Base-by-base conservation (phyloP, 1,284 basidiomycete species). In the Phenoliferia sp. region DNA sequence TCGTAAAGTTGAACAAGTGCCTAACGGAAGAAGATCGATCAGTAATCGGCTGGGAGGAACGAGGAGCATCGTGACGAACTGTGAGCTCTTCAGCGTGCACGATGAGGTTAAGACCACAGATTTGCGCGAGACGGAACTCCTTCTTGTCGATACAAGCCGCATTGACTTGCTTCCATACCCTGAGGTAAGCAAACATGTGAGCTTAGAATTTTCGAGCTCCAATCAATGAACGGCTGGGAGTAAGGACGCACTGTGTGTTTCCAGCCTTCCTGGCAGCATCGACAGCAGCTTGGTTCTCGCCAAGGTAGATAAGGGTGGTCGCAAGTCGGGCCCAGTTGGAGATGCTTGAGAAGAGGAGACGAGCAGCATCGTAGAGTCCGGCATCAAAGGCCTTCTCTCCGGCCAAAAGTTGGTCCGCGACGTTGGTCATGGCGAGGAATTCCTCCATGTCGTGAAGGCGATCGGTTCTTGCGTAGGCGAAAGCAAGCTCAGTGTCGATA, bases 81-180 rank as follows among this genome's bases (percentile, higher is more conserved):
- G 65, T 83, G 28, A 99, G 85, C 79, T 99, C 95, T 81, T 99
- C 96, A 82, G 91, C 80, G 66, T 81, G 79, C 7, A 80, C 78
- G 58, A 81, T 78, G 59, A 81, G 76, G 80, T 97, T 92, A 72
- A 97, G 87, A 85, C 94, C 94, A 80, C 94, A 96, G 77, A 99
- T 98, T 85, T 99, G 94, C 26, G 96, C 94, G 77, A 98, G 81
- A 74, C 93, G 90, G 86, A 98, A 99, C 79, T 99, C 96, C 72
- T 86, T 83, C 83, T 98, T 97, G 83, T 96, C 94, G 65, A 99
- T 88, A 82, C 96, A 99, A 52, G 96, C 96, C 29, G 94, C 92
- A 75, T 99, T 95, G 68, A 99, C 96, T 80, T 99, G 96, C 82
- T 98, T 98, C 96, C 96, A 99, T n/a, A 99, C 96, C 80, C 90